Evolutionary conservation across 441 rosid species (phyloP).

Genomic region (Raphanus hybrid): DNA sequence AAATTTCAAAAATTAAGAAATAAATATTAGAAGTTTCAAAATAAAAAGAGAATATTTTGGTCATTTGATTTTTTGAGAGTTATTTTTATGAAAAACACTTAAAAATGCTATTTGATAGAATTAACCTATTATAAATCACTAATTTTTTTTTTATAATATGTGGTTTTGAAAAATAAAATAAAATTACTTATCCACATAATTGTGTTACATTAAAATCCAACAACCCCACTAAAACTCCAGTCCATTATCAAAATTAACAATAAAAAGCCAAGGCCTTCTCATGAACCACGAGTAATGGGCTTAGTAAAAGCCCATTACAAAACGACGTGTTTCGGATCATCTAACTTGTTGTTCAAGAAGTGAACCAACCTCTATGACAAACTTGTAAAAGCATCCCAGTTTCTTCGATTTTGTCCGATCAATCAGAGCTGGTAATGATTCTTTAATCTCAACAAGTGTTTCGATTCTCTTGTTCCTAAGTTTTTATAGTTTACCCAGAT

Average conservation of each 20-base stretch:
- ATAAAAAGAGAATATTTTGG: no score
- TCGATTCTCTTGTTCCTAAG: not conserved
- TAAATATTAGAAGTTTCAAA: no score
- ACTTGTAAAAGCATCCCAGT: not conserved
- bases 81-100: no score
- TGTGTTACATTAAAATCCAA: not conserved
- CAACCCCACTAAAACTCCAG: conserved; percentile 11
- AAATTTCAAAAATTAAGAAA: no score
- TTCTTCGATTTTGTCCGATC: conserved; percentile 28
- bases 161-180: not conserved
- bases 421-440: conserved; percentile 16
- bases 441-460: not conserved
- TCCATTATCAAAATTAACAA: not conserved
- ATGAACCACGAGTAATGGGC: not conserved
- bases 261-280: not conserved
- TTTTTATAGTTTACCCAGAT: not conserved
- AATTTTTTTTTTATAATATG: not conserved
- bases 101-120: no score
- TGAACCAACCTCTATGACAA: not conserved
- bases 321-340: conserved; percentile 30
- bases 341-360: conserved; percentile 44
- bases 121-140: no score
- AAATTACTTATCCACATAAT: not conserved
- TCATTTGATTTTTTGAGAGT: no score
- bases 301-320: conserved; percentile 8